Conservation (phyloP, 2,329 filamentous ascomycete species). For the Zymoseptoria crescenta region DNA sequence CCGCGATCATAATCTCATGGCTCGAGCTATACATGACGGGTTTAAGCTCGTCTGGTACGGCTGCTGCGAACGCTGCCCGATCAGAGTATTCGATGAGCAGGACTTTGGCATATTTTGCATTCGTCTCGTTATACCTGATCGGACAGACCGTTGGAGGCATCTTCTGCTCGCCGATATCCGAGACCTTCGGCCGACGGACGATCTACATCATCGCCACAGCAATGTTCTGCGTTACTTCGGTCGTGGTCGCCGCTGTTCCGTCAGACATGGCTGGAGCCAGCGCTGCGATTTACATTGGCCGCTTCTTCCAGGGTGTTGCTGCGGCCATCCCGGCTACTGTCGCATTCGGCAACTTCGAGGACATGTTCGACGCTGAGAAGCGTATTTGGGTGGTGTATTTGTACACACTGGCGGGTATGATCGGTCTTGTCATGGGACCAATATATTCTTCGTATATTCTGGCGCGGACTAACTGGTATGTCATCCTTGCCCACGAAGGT, state of each 20-base stretch:
- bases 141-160: conserved; percentile 33
- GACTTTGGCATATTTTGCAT: conserved; percentile 14
- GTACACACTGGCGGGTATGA: conserved; percentile 37
- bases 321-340: conserved; percentile 43
- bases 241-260: conserved; percentile 28
- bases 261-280: not conserved
- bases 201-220: conserved; percentile 29
- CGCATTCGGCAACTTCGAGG: conserved; percentile 42
- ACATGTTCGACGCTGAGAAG: conserved; percentile 39
- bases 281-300: conserved; percentile 33
- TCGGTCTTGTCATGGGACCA: conserved; percentile 38
- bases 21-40: conserved; percentile 17
- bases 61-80: conserved; percentile 9
- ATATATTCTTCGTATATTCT: conserved; percentile 37
- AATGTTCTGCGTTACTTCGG: conserved; percentile 32
- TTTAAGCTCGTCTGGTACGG: conserved; percentile 16
- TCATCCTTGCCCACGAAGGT: not conserved
- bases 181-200: conserved; percentile 30
- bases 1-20: conserved; percentile 10
- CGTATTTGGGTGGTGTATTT: conserved; percentile 33
- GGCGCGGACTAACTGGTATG: not conserved
- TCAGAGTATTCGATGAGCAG: conserved; percentile 12
- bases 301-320: conserved; percentile 38
- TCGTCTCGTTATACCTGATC: conserved; percentile 20
- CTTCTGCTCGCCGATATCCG: conserved; percentile 32